Conservation (phyloP, 2,329 filamentous ascomycete genomes). For the Spiromastix sp. region DNA sequence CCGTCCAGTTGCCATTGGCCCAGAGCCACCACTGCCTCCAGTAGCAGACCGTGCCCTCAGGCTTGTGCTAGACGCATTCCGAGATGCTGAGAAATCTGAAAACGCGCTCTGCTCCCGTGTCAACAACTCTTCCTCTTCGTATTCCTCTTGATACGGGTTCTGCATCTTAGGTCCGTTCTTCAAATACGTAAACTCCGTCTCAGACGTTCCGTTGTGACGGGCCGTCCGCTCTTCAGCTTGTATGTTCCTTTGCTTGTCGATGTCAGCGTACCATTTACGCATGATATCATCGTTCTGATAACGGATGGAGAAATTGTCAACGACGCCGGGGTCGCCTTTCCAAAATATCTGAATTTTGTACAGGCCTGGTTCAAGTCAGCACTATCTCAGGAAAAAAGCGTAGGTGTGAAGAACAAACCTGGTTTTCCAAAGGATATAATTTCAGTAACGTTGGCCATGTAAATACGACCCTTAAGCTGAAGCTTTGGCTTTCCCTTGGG, state of each 20-base stretch:
- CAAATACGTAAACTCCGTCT: slow-evolving; percentile 73
- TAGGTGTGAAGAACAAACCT: slow-evolving; percentile 46
- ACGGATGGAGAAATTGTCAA: slow-evolving; percentile 92
- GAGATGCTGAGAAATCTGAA: slow-evolving; percentile 45
- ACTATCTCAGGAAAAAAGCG: background rate
- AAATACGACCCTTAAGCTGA: slow-evolving; percentile 92
- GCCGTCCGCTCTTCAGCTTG: slow-evolving; percentile 45
- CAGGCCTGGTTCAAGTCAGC: slow-evolving; percentile 52
- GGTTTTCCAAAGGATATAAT: slow-evolving; percentile 80
- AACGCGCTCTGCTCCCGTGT: slow-evolving; percentile 26
- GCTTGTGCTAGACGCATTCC: slow-evolving; percentile 65
- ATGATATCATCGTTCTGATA: slow-evolving; percentile 86
- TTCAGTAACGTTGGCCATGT: slow-evolving; percentile 98
- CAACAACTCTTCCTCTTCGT: slow-evolving; percentile 44
- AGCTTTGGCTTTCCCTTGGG: slow-evolving; percentile 65
- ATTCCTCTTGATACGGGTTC: slow-evolving; percentile 67
- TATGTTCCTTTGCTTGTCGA: slow-evolving; percentile 61
- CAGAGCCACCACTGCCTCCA: slow-evolving; percentile 41
- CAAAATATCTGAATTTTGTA: slow-evolving; percentile 97
- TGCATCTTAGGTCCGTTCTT: slow-evolving; percentile 57
- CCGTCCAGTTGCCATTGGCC: slow-evolving; percentile 35
- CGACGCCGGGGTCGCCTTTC: slow-evolving; percentile 80
- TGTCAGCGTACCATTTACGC: slow-evolving; percentile 78
- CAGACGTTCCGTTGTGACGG: slow-evolving; percentile 45
- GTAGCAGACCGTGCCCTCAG: slow-evolving; percentile 68